Conservation (phyloP, 306 rosid species). For the Cyclanthera cordifolia region DNA sequence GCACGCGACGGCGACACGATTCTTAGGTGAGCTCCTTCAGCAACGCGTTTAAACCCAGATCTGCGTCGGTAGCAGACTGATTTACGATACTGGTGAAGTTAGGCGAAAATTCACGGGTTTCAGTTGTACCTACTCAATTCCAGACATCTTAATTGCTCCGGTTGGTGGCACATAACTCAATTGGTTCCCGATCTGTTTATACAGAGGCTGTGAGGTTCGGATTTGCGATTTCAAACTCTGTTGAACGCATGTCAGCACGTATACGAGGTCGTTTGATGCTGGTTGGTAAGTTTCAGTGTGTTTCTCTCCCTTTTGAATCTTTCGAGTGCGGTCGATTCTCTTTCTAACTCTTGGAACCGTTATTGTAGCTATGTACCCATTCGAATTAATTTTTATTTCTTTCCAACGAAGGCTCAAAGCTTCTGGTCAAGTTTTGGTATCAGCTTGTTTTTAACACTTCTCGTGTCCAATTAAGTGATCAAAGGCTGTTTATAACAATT, state of each 20-base stretch:
- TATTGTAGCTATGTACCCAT: neutral
- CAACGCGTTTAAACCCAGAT: neutral
- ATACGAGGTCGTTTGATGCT: neutral
- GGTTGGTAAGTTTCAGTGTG: neutral
- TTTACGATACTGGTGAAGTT: neutral
- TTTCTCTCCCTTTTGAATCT: neutral
- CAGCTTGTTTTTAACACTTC: neutral
- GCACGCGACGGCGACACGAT: neutral
- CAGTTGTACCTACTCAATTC: neutral
- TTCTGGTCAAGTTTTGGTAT: neutral
- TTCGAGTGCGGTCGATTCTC: neutral
- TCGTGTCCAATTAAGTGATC: neutral
- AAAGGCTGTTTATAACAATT: neutral
- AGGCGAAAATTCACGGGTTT: neutral
- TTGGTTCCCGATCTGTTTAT: neutral
- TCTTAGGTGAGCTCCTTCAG: neutral
- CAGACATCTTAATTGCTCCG: neutral
- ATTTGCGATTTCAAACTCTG: neutral
- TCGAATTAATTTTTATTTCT: neutral
- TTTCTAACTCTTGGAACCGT: neutral
- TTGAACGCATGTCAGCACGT: neutral
- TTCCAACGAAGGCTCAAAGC: neutral
- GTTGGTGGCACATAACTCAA: neutral
- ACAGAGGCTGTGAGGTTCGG: neutral
- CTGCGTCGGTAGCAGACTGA: neutral